A percentile compares a stretch with the other conserved stretches of the same genome.
These are phyloP conservation scores for Calonectria henricotiae DNA, from an alignment of 2,329 filamentous ascomycete genomes.

Conservation along the genomic window DNA sequence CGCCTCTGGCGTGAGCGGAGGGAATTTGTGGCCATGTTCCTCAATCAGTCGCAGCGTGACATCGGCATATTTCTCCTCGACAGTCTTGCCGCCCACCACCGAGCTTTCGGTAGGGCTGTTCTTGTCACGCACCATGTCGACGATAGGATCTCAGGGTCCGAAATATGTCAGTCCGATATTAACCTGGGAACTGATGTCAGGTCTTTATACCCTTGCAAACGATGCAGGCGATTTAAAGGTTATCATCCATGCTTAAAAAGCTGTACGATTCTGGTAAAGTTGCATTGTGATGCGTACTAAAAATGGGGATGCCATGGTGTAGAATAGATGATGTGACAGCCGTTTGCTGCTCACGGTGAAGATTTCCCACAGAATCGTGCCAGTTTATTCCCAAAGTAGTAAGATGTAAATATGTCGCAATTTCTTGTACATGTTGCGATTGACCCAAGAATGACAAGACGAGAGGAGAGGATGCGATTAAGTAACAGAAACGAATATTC, in stretches of 20 bases:
- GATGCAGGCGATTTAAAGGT: not conserved
- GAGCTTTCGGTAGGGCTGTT: not conserved
- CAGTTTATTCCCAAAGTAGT: not conserved
- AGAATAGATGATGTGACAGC: not conserved
- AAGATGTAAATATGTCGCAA: not conserved
- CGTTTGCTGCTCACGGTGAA: not conserved
- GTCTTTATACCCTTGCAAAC: not conserved
- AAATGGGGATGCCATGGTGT: not conserved
- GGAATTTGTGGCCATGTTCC: constrained; percentile 54
- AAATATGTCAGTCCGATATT: not conserved
- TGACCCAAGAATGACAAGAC: not conserved
- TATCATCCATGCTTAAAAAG: constrained; percentile 11
- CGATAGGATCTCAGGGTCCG: not conserved
- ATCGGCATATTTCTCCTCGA: constrained; percentile 50
- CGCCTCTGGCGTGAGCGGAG: constrained; percentile 53
- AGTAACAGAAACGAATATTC: constrained; percentile 13
- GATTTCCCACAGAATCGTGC: too few relatives aligned
- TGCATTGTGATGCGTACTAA: not conserved
- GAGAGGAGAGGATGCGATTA: not conserved
- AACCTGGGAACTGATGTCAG: not conserved
- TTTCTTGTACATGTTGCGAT: not conserved
- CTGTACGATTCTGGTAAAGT: not conserved
- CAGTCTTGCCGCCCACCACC: not conserved
- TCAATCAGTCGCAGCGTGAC: constrained; percentile 58
- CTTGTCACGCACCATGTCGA: not conserved